phyloP scores from a whole-genome alignment of 202 grass and related monocot genomes.

The Schoenoplectus triqueter region DNA sequence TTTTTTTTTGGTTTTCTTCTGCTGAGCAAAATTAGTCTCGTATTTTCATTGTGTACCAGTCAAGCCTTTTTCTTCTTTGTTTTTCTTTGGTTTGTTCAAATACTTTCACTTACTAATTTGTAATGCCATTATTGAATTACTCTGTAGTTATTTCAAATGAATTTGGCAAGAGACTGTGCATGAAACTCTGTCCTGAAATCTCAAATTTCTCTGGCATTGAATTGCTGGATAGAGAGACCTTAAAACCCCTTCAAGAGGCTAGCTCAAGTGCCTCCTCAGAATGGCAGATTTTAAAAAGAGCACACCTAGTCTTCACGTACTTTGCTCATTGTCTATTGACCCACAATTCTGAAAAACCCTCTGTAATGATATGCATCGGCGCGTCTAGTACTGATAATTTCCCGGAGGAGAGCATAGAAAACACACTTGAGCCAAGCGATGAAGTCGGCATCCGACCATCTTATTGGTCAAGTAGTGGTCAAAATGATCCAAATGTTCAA shows the following conservation, averaged over 20 bases:
- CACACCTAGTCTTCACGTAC: conserved; percentile 51
- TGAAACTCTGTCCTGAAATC: conserved; percentile 54
- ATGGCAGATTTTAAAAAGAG: conserved; percentile 36
- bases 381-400: conserved; percentile 90
- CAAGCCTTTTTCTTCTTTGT: background rate
- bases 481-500: conserved; percentile 45
- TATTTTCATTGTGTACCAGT: background rate
- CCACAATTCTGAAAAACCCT: conserved; percentile 17
- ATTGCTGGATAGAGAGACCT: background rate
- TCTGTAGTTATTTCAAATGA: conserved; percentile 56
- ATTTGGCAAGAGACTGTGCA: conserved; percentile 62
- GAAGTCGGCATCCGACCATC: conserved; percentile 36
- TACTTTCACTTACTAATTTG: background rate
- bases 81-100: background rate
- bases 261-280: conserved; percentile 45
- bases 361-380: conserved; percentile 48
- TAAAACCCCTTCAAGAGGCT: conserved; percentile 13
- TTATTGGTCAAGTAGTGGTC: conserved; percentile 83
- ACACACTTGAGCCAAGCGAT: conserved; percentile 59
- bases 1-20: background rate
- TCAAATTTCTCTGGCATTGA: conserved; percentile 49
- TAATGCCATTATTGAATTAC: conserved; percentile 11
- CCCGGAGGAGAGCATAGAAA: conserved; percentile 66
- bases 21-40: background rate
- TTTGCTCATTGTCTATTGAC: conserved; percentile 44